A percentile compares a stretch with the other conserved stretches of the same genome.
Evolutionary conservation across 2,329 filamentous ascomycete genomes (phyloP).

Genomic region (Alternaria burnsii): DNA sequence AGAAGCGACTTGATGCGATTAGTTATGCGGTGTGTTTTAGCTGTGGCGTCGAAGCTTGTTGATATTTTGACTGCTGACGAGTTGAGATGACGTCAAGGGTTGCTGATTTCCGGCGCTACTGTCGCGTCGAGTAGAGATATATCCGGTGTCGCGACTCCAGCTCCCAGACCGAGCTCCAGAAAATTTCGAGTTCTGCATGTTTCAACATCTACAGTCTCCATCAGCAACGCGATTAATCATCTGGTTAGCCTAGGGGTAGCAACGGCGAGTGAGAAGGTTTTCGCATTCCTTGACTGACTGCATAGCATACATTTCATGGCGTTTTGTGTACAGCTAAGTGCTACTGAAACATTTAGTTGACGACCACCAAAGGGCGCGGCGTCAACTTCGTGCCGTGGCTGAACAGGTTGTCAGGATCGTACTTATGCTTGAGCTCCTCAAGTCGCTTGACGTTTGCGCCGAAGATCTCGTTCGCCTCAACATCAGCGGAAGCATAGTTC

Average conservation of each 20-base stretch:
- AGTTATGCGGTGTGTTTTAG: not conserved
- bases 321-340: not conserved
- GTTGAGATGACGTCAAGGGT: slow-evolving; percentile 1
- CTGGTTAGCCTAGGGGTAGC: not conserved
- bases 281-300: not conserved
- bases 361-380: slow-evolving; percentile 30
- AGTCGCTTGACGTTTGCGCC: slow-evolving; percentile 45
- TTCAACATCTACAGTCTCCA: not conserved
- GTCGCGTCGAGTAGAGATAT: not conserved
- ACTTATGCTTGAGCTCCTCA: slow-evolving; percentile 46
- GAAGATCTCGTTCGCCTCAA: slow-evolving; percentile 40
- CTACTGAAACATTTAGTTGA: slow-evolving; percentile 19
- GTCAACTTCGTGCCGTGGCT: slow-evolving; percentile 37
- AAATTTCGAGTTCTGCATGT: not conserved
- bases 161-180: not conserved
- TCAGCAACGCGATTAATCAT: not conserved
- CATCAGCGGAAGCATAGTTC: slow-evolving; percentile 42
- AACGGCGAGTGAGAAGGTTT: not conserved
- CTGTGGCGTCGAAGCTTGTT: slow-evolving; percentile 1
- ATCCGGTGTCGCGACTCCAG: not conserved
- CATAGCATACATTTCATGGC: not conserved
- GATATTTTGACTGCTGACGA: not conserved
- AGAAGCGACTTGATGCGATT: not conserved
- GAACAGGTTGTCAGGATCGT: slow-evolving; percentile 47
- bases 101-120: slow-evolving; percentile 1